A percentile compares a stretch with the other conserved stretches of the same genome.
These are phyloP conservation scores for Talaromyces sp. DNA, from an alignment of 2,329 filamentous ascomycete species.

Conservation along the genomic window DNA sequence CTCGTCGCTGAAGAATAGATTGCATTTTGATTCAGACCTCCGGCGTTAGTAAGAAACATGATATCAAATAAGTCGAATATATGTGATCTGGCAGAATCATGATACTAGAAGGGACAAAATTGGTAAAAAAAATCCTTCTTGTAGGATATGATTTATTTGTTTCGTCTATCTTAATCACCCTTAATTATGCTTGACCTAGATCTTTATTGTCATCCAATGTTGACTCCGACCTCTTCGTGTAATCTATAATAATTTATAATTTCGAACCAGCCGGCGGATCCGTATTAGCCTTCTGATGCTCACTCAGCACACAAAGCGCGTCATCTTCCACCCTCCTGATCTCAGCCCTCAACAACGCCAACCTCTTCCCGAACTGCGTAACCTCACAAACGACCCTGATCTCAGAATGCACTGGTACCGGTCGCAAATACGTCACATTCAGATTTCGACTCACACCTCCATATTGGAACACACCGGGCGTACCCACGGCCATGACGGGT, in stretches of 20 bases:
- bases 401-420: constrained; percentile 52
- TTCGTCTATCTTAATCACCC: not conserved
- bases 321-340: constrained; percentile 55
- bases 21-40: not conserved
- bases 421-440: constrained; percentile 64
- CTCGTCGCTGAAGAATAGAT: constrained; percentile 65
- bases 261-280: constrained; percentile 43
- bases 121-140: not conserved
- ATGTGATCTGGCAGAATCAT: not conserved
- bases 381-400: constrained; percentile 57
- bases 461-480: constrained; percentile 58
- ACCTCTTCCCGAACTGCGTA: constrained; percentile 54
- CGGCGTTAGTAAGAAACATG: constrained; percentile 1
- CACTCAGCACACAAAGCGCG: constrained; percentile 54
- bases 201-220: not conserved
- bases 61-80: not conserved
- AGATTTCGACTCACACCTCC: constrained; percentile 65
- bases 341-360: constrained; percentile 53
- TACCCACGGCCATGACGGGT: constrained; percentile 54
- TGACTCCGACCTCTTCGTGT: not conserved
- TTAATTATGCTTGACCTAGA: constrained; percentile 14
- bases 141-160: not conserved
- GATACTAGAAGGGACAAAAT: not conserved
- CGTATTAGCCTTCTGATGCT: constrained; percentile 64
- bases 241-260: constrained; percentile 19